A percentile compares a stretch with the other conserved stretches of the same genome.
Conservation (phyloP, 371 early-diverging fungal genomes). For the Syncephalastrum contaminatum region DNA sequence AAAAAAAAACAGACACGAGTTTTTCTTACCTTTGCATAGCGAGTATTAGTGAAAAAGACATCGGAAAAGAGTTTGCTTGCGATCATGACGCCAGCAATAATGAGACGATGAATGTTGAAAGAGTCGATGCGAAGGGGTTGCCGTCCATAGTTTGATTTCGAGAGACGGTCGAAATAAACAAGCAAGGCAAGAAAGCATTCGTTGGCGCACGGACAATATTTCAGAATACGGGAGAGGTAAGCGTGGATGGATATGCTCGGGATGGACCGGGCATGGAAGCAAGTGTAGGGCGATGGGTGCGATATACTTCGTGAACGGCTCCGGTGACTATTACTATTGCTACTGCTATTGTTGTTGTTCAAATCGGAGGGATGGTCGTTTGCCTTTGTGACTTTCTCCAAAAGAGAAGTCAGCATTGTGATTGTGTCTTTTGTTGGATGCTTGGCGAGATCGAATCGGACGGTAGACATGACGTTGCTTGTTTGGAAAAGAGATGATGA, state of each 20-base stretch:
- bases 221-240: constrained; percentile 83
- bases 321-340: not conserved
- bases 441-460: constrained; percentile 52
- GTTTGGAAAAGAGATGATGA: constrained; percentile 7
- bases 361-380: constrained; percentile 35
- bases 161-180: constrained; percentile 81
- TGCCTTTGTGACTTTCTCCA: constrained; percentile 55
- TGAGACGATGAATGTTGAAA: constrained; percentile 85
- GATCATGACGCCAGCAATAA: constrained; percentile 82
- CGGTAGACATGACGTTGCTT: constrained; percentile 1
- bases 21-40: constrained; percentile 75
- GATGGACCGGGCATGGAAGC: constrained; percentile 86
- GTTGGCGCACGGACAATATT: constrained; percentile 89
- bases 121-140: constrained; percentile 74
- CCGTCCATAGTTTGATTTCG: constrained; percentile 45
- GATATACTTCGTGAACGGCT: constrained; percentile 19
- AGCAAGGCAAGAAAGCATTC: constrained; percentile 83
- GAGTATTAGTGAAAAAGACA: constrained; percentile 88
- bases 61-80: constrained; percentile 86
- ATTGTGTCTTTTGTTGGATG: constrained; percentile 67
- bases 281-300: constrained; percentile 38
- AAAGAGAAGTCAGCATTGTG: constrained; percentile 57
- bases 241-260: constrained; percentile 84
- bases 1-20: too few species aligned
- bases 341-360: too few species aligned